Conservation (phyloP, 495 filamentous ascomycete species). For the Margaritispora aquatica region DNA sequence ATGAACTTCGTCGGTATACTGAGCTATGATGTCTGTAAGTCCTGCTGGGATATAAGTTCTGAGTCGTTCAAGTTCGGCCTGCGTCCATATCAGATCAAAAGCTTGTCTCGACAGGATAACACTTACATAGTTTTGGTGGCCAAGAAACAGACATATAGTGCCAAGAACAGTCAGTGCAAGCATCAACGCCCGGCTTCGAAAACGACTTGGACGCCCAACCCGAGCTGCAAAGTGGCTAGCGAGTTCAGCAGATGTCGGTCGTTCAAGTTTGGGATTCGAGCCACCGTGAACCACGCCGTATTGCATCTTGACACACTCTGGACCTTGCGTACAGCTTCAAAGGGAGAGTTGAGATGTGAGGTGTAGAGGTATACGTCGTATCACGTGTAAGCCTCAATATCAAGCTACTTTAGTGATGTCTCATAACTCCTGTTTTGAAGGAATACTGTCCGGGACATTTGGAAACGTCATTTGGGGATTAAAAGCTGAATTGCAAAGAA, state of each 20-base stretch:
- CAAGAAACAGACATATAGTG: background rate
- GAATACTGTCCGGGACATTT: background rate
- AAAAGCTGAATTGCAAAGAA: background rate
- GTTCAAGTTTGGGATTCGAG: background rate
- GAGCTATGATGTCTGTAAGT: background rate
- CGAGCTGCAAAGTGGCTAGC: constrained; percentile 4
- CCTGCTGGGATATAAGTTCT: background rate
- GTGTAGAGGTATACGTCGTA: background rate
- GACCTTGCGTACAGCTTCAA: background rate
- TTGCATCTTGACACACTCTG: background rate
- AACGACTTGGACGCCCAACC: constrained; percentile 3
- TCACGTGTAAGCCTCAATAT: too few species aligned
- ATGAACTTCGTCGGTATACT: background rate
- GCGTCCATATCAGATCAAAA: background rate
- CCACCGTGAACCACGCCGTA: background rate
- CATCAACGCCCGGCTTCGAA: background rate
- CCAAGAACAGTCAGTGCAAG: background rate
- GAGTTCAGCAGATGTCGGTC: background rate
- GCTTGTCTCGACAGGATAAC: background rate
- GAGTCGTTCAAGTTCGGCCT: background rate
- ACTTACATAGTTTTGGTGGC: background rate
- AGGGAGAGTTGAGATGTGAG: background rate
- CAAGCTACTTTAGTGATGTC: background rate
- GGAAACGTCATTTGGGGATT: background rate
- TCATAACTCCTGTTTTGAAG: background rate